phyloP scores from a whole-genome alignment of 2,329 filamentous ascomycete species.

The Shiraia bambusicola region DNA sequence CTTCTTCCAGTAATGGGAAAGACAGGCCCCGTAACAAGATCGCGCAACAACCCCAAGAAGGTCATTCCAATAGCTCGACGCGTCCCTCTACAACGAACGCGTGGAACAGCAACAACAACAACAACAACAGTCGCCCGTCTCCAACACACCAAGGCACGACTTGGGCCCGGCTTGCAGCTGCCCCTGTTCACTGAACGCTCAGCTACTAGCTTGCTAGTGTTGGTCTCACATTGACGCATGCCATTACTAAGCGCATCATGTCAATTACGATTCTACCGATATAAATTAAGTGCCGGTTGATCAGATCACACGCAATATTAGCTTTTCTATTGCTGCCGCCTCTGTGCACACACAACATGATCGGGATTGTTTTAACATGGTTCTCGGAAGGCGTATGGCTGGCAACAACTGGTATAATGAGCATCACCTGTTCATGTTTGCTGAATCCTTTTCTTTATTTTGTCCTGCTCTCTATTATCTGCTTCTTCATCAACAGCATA shows the following conservation, averaged over 20 bases:
- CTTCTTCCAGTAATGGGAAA: slow-evolving; percentile 21
- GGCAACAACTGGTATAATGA: slow-evolving; percentile 15
- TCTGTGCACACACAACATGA: slow-evolving; percentile 7
- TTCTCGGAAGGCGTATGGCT: slow-evolving; percentile 11
- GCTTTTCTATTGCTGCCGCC: slow-evolving; percentile 1
- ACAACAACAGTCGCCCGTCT: slow-evolving; percentile 25
- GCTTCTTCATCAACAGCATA: slow-evolving; percentile 18
- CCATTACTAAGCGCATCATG: background rate
- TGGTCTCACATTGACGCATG: background rate
- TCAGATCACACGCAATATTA: slow-evolving; percentile 4
- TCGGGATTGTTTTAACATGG: slow-evolving; percentile 1
- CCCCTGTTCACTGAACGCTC: slow-evolving; percentile 23
- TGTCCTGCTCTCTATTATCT: background rate
- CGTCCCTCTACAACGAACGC: slow-evolving; percentile 28
- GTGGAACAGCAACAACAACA: slow-evolving; percentile 29
- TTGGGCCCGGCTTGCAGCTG: slow-evolving; percentile 30
- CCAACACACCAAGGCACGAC: slow-evolving; percentile 18
- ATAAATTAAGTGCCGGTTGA: background rate
- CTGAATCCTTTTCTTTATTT: background rate
- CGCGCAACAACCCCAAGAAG: slow-evolving; percentile 26
- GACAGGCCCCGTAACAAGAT: slow-evolving; percentile 29
- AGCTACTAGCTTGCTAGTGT: background rate
- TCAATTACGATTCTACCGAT: background rate
- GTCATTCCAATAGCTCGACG: slow-evolving; percentile 28
- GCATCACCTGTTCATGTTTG: slow-evolving; percentile 2